Percentiles rank a stretch among this genome's conserved stretches.
phyloP scores from a whole-genome alignment of 768 basidiomycete genomes.

The Clitopilus hobsonii region DNA sequence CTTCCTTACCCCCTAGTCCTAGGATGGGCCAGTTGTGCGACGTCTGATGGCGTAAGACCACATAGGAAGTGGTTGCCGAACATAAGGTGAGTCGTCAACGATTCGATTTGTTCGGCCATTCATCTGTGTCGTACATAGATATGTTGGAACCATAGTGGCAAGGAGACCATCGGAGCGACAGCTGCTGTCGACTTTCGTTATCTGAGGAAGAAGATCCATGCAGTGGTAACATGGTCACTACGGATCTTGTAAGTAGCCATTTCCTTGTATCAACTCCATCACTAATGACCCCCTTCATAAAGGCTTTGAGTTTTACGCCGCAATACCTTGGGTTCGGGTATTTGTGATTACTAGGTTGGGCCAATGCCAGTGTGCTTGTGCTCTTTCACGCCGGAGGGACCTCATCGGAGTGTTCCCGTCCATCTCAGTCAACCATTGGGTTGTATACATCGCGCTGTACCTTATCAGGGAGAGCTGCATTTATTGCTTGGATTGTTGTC shows the following conservation, averaged over 20 bases:
- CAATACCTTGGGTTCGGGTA: background rate
- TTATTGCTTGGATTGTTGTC: background rate
- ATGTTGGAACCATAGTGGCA: constrained; percentile 1
- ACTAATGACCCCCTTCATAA: background rate
- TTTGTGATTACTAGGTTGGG: background rate
- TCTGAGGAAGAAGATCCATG: background rate
- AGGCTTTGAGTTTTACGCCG: background rate
- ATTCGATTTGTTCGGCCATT: background rate
- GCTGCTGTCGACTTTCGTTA: background rate
- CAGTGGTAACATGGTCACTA: background rate
- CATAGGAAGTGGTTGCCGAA: background rate
- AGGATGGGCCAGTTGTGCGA: too few species aligned
- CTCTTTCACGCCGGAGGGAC: background rate
- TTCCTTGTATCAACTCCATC: background rate
- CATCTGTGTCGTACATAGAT: background rate
- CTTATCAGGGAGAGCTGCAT: too few species aligned
- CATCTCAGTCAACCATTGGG: background rate
- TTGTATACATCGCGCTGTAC: too few species aligned
- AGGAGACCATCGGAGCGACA: background rate
- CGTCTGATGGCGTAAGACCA: background rate
- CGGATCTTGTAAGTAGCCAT: background rate
- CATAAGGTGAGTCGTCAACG: background rate
- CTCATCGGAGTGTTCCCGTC: background rate
- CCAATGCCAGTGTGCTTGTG: background rate
- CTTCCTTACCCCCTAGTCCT: background rate